Evolutionary conservation across 768 basidiomycete species (phyloP).

Genomic region (Russula foetens): DNA sequence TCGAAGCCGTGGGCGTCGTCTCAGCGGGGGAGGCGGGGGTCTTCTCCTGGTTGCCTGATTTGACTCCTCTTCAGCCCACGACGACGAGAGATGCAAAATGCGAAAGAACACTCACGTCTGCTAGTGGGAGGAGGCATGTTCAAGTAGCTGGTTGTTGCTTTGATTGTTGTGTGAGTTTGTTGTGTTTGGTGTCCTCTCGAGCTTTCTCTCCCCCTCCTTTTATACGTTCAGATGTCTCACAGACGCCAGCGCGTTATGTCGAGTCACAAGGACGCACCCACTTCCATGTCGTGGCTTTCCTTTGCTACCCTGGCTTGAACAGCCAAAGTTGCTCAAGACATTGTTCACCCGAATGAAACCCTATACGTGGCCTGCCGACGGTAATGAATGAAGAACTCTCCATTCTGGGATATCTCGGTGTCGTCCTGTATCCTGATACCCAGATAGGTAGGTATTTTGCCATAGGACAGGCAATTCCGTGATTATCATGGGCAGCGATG

Average conservation of each 20-base stretch:
- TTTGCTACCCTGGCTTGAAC: background rate
- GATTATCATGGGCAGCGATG: background rate
- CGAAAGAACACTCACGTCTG: conserved; percentile 1
- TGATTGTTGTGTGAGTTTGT: conserved; percentile 1
- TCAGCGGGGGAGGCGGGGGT: background rate
- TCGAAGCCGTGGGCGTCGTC: background rate
- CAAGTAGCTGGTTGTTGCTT: background rate
- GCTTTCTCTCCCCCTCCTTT: background rate
- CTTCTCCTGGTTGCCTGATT: background rate
- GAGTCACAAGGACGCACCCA: background rate
- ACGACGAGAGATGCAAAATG: background rate
- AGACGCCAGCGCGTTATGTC: background rate
- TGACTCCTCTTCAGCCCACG: background rate
- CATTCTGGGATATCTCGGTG: conserved; percentile 10
- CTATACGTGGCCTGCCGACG: conserved; percentile 9
- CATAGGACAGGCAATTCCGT: background rate
- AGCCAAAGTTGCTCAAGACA: conserved; percentile 12
- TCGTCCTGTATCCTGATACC: background rate
- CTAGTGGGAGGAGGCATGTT: conserved; percentile 1
- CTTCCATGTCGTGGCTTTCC: background rate
- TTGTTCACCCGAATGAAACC: background rate
- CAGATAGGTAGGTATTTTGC: conserved; percentile 1
- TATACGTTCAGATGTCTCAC: background rate
- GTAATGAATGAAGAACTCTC: background rate
- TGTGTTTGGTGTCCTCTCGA: background rate